Evolutionary conservation across 208 protist species (phyloP).

Genomic region (Naegleria gruberi): DNA sequence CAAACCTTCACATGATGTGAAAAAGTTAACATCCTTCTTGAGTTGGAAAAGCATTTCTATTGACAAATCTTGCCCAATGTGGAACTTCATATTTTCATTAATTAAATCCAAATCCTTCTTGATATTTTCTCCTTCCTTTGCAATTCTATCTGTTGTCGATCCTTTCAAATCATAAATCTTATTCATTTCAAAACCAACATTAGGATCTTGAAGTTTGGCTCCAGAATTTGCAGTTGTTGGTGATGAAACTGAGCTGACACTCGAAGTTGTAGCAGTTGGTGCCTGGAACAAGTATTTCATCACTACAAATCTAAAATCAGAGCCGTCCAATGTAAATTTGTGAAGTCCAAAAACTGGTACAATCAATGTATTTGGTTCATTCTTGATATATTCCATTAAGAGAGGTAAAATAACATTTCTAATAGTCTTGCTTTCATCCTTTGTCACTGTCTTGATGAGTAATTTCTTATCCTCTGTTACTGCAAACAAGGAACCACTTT

Average conservation of each 20-base stretch:
- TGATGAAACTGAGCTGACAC: neutral
- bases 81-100: neutral
- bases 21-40: neutral
- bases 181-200: neutral
- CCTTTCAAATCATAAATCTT: conserved; percentile 11
- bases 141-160: neutral
- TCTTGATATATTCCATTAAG: neutral
- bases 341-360: neutral
- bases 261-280: neutral
- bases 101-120: neutral
- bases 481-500: neutral
- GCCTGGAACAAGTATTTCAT: neutral
- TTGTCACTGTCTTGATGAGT: neutral
- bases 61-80: neutral
- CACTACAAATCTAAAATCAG: neutral
- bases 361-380: neutral
- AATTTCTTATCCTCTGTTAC: neutral
- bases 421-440: neutral
- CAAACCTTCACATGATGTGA: neutral
- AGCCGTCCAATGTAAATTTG: neutral
- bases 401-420: neutral
- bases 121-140: neutral
- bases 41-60: neutral
- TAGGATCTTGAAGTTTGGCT: neutral
- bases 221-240: neutral